A percentile compares a stretch with the other conserved stretches of the same genome.
Evolutionary conservation across 2,329 filamentous ascomycete genomes (phyloP).

Genomic region (Fusarium coffeatum): DNA sequence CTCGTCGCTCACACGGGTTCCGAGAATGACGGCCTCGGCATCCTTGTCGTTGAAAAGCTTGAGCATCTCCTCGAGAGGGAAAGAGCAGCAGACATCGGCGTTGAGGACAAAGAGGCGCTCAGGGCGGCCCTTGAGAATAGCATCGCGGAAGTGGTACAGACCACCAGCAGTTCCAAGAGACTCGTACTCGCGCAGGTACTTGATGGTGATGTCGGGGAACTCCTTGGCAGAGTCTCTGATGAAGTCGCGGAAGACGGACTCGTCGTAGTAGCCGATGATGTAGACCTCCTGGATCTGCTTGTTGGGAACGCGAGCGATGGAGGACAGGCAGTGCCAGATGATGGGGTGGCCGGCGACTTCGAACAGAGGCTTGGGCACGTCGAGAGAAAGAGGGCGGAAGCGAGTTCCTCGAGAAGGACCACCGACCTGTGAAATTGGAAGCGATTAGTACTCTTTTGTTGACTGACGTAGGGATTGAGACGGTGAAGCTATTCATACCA

Average conservation of each 20-base stretch:
- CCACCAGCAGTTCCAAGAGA: constrained; percentile 95
- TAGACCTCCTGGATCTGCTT: constrained; percentile 88
- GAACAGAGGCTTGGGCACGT: constrained; percentile 98
- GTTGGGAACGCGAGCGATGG: constrained; percentile 88
- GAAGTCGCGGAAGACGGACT: constrained; percentile 96
- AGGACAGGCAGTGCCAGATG: constrained; percentile 96
- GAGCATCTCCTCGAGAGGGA: constrained; percentile 96
- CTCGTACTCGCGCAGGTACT: constrained; percentile 97
- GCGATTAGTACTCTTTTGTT: constrained; percentile 44
- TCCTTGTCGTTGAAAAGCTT: constrained; percentile 93
- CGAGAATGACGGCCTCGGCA: constrained; percentile 95
- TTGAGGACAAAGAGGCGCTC: constrained; percentile 98
- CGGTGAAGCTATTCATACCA: constrained; percentile 66
- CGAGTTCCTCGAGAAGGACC: constrained; percentile 95
- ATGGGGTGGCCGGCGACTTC: constrained; percentile 98
- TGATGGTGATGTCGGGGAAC: constrained; percentile 86
- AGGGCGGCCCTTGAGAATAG: constrained; percentile 93
- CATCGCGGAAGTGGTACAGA: constrained; percentile 98
- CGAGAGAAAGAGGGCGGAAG: constrained; percentile 93
- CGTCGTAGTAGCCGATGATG: constrained; percentile 99
- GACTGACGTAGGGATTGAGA: background rate
- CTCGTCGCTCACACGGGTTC: constrained; percentile 90
- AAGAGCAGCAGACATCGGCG: constrained; percentile 98
- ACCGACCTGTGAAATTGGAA: constrained; percentile 74
- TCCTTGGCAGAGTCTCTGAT: constrained; percentile 89